phyloP scores from a whole-genome alignment of 331 rosid genomes.

The Quercus phellos region DNA sequence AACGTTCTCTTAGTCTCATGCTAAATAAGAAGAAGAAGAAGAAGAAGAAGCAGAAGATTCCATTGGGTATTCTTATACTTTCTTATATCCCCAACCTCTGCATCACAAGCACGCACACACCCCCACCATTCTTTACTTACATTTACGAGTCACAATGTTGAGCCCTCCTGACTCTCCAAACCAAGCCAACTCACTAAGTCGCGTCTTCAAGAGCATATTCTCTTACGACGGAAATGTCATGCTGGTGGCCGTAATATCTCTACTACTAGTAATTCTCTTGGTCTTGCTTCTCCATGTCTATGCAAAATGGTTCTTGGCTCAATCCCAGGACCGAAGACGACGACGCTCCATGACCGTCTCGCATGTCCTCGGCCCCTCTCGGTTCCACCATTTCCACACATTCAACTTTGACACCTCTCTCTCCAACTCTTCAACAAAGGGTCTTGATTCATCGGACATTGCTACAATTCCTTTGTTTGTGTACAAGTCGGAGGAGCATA shows the following conservation, averaged over 20 bases:
- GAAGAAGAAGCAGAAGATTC: constrained; percentile 17
- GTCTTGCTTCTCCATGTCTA: constrained; percentile 85
- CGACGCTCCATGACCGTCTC: constrained; percentile 50
- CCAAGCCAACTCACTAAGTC: constrained; percentile 29
- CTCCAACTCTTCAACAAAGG: constrained; percentile 43
- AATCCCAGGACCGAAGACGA: constrained; percentile 45
- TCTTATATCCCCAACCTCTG: constrained; percentile 6
- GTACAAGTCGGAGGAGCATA: constrained; percentile 21
- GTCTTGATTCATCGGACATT: constrained; percentile 50
- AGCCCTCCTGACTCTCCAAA: constrained; percentile 24
- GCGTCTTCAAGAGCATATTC: constrained; percentile 48
- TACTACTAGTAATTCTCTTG: constrained; percentile 79
- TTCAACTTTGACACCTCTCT: constrained; percentile 40
- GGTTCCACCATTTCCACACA: constrained; percentile 53
- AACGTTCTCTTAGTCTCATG: constrained; percentile 23
- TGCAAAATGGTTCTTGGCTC: constrained; percentile 81
- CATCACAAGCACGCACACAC: not conserved
- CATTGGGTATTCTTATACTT: not conserved
- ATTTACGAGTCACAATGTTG: not conserved
- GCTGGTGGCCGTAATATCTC: constrained; percentile 77
- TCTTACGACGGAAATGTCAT: constrained; percentile 71
- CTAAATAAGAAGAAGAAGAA: constrained; percentile 8
- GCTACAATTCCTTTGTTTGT: constrained; percentile 63
- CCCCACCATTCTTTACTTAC: not conserved
- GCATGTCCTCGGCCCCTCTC: constrained; percentile 46